A percentile compares a stretch with the other conserved stretches of the same genome.
Conservation (phyloP, 306 rosid genomes). For the Corylus avellana region DNA sequence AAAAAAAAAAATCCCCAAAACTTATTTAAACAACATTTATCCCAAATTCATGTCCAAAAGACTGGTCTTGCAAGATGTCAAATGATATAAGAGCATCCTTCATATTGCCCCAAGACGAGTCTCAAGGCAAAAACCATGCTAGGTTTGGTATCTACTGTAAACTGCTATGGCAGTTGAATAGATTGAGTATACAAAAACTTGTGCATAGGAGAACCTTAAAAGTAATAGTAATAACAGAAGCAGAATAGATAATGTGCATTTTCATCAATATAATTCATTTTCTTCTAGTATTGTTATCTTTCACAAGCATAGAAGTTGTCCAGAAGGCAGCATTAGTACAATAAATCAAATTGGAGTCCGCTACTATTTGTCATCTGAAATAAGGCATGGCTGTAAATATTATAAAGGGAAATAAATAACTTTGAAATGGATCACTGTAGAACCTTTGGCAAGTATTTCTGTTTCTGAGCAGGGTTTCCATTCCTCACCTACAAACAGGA, state of each 20-base stretch:
- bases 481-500: constrained; percentile 69
- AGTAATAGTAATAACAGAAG: neutral
- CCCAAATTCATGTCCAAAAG: neutral
- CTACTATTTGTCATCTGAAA: constrained; percentile 8
- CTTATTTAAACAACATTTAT: neutral
- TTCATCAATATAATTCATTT: neutral
- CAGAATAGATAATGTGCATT: neutral
- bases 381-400: constrained; percentile 20
- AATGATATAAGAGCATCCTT: neutral
- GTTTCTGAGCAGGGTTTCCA: constrained; percentile 72
- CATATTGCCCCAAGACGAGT: neutral
- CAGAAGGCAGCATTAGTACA: neutral
- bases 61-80: neutral
- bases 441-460: constrained; percentile 93
- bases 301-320: neutral
- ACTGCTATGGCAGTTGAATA: neutral
- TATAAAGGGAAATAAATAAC: constrained; percentile 11
- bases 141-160: neutral
- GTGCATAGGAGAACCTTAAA: neutral
- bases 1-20: neutral
- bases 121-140: neutral
- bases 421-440: constrained; percentile 23
- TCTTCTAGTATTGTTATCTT: neutral
- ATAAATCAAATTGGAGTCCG: neutral
- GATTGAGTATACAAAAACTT: neutral